phyloP scores from a whole-genome alignment of 371 early-diverging fungal species.

The Mucor indicus region DNA sequence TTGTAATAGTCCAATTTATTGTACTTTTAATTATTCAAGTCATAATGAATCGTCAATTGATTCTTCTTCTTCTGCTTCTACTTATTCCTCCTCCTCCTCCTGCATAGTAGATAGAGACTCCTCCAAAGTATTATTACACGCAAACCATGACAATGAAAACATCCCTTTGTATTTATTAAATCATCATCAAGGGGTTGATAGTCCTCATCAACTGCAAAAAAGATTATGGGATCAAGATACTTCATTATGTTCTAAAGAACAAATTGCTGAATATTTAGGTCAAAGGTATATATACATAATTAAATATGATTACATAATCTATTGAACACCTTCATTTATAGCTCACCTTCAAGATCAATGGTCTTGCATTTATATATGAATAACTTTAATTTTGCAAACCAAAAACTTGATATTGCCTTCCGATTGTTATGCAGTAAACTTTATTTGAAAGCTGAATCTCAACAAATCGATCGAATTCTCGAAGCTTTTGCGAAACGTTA shows the following conservation, averaged over 20 bases:
- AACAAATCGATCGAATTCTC: conserved; percentile 83
- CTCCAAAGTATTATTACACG: no score
- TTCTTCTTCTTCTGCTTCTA: background rate
- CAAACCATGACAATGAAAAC: no score
- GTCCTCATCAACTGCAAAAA: conserved; percentile 1
- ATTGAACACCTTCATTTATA: background rate
- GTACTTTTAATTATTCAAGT: background rate
- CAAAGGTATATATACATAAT: conserved; percentile 5
- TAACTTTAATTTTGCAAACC: conserved; percentile 66
- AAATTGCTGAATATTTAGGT: conserved; percentile 18
- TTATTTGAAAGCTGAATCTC: conserved; percentile 82
- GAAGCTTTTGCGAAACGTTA: conserved; percentile 75
- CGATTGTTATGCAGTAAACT: conserved; percentile 67
- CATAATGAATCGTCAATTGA: background rate
- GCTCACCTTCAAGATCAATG: conserved; percentile 9
- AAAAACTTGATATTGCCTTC: conserved; percentile 73
- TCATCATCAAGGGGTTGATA: no score
- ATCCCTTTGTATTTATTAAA: no score
- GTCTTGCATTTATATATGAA: conserved; percentile 59
- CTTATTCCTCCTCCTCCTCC: background rate
- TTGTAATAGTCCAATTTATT: conserved; percentile 12
- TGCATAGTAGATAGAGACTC: no score
- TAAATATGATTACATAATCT: background rate
- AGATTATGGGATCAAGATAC: conserved; percentile 16
- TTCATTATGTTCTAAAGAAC: conserved; percentile 10